phyloP scores from a whole-genome alignment of 2,329 filamentous ascomycete species.

The Colletotrichum gigasporum region DNA sequence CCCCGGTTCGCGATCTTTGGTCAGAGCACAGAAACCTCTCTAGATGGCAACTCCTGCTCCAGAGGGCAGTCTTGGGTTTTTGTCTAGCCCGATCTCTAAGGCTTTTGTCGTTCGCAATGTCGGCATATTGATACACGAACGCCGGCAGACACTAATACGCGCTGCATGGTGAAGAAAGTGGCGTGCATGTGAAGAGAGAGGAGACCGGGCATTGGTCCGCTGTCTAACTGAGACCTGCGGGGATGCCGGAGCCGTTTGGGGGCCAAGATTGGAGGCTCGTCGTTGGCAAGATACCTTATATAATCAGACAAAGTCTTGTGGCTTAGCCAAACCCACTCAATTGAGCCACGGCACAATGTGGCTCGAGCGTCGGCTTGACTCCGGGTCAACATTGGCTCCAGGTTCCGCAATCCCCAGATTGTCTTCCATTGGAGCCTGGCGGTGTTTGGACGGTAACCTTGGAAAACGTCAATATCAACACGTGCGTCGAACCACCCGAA shows the following conservation, averaged over 20 bases:
- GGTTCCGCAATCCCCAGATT: conserved; percentile 15
- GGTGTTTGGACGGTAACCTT: conserved; percentile 10
- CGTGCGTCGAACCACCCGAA: conserved; percentile 6
- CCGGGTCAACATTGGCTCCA: conserved; percentile 12
- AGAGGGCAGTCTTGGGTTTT: too few species aligned
- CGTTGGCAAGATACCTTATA: too few species aligned
- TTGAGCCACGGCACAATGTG: not conserved
- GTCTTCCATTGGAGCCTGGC: conserved; percentile 16
- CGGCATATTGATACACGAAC: not conserved
- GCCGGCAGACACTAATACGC: not conserved
- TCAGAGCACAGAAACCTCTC: too few species aligned
- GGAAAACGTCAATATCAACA: conserved; percentile 13
- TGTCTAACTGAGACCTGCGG: not conserved
- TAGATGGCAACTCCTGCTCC: not conserved
- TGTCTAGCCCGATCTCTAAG: too few species aligned
- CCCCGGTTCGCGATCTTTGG: too few species aligned
- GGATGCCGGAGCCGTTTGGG: conserved; percentile 22
- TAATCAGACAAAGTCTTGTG: too few species aligned
- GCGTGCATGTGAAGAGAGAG: not conserved
- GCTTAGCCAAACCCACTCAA: accelerated
- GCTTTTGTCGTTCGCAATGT: not conserved
- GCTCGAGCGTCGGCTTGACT: conserved; percentile 1
- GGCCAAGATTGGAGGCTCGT: not conserved
- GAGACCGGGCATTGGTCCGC: not conserved
- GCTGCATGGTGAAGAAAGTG: not conserved